Conservation (phyloP, 2,329 filamentous ascomycete species). For the Nemania sp. region DNA sequence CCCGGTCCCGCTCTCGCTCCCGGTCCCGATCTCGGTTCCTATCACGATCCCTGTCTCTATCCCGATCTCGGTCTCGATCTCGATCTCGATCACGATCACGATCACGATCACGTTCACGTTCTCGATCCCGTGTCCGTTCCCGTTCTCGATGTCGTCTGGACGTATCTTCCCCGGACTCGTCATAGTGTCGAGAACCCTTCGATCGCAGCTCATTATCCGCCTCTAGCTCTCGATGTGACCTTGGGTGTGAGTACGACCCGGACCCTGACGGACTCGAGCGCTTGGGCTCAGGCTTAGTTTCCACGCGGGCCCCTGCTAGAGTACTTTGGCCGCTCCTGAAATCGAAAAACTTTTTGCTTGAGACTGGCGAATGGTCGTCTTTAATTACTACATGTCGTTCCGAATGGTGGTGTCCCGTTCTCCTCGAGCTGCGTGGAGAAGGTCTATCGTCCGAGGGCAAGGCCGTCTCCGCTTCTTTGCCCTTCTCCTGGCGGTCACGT, state of each 20-base stretch:
- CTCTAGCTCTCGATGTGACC: conserved; percentile 25
- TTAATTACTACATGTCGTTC: conserved; percentile 35
- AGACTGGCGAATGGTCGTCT: conserved; percentile 36
- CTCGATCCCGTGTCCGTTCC: neutral
- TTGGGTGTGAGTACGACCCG: neutral
- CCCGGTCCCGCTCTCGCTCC: neutral
- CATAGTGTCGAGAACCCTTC: conserved; percentile 22
- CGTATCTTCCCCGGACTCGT: conserved; percentile 24
- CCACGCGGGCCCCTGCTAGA: conserved; percentile 29
- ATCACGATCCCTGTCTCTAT: neutral
- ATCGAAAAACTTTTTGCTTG: conserved; percentile 49
- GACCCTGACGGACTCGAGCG: conserved; percentile 37
- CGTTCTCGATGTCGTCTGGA: conserved; percentile 28
- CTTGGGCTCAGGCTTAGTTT: conserved; percentile 32
- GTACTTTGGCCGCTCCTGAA: conserved; percentile 46
- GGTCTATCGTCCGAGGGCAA: conserved; percentile 29
- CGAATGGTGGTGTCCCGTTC: conserved; percentile 47
- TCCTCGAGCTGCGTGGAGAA: conserved; percentile 48
- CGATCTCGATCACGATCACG: too few species aligned
- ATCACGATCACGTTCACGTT: neutral
- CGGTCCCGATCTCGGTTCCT: neutral
- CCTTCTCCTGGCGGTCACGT: conserved; percentile 42
- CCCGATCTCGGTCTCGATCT: neutral
- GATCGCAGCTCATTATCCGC: conserved; percentile 29
- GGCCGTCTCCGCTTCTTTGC: conserved; percentile 40